These are phyloP conservation scores for Trichosporon sp. DNA, from an alignment of 1,284 basidiomycete species.

Conservation along the genomic window DNA sequence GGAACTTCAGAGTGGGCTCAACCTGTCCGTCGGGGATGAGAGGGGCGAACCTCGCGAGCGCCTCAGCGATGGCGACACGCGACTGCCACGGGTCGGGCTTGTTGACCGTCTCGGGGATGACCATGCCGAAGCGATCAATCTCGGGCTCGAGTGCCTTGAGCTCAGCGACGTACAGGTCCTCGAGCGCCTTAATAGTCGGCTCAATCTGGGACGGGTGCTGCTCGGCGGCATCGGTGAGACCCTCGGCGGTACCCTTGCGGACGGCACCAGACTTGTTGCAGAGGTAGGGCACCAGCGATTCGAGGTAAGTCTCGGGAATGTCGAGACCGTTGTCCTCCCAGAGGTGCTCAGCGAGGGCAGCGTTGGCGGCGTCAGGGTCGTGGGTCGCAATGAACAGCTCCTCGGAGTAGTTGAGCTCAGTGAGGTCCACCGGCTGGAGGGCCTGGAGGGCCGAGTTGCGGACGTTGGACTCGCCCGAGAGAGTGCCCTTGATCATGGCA, in stretches of 20 bases:
- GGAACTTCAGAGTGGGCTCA: constrained; percentile 77
- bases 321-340: constrained; percentile 98
- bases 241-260: constrained; percentile 65
- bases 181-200: constrained; percentile 56
- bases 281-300: constrained; percentile 63
- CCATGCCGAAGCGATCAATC: constrained; percentile 88
- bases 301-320: constrained; percentile 69
- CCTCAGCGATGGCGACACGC: constrained; percentile 68
- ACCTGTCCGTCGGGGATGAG: constrained; percentile 64
- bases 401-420: constrained; percentile 87
- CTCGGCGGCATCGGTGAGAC: constrained; percentile 72
- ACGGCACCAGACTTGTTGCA: constrained; percentile 79
- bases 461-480: constrained; percentile 84
- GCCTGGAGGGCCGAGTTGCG: constrained; percentile 88
- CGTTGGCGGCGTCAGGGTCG: constrained; percentile 89
- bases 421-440: constrained; percentile 87
- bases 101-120: constrained; percentile 83
- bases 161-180: constrained; percentile 78
- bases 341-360: constrained; percentile 69
- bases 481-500: constrained; percentile 66
- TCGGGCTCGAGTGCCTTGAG: constrained; percentile 83
- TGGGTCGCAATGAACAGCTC: constrained; percentile 86
- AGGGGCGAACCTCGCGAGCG: constrained; percentile 68
- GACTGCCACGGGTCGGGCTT: constrained; percentile 88
- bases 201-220: constrained; percentile 66